Evolutionary conservation across 208 protist species (phyloP), one percentile per base, ranked within the genome.

Genomic region (Endotrypanum monterogeii): DNA sequence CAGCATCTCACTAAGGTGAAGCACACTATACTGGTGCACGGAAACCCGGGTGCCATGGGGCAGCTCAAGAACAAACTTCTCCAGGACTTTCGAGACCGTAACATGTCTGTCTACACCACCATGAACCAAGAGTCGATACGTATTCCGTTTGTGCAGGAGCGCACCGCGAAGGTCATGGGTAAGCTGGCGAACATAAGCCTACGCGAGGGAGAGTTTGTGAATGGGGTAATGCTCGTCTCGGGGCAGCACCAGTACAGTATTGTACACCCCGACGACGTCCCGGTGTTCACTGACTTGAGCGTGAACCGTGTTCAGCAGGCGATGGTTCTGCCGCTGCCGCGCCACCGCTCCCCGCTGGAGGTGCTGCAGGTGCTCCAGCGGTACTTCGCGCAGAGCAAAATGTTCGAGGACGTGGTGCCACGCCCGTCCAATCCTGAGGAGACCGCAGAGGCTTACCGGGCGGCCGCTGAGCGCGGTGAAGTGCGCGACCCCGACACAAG

Each of bases 11-110:
- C 84, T 35, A 89, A 92, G 57, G 86, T 92, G 39, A 84, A 96
- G 74, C 89, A 98, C 83, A 85, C 93, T 30, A 85, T 99, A 56
- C 92, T 99, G 44, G 98, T 99, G 14, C 98, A 99, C 87, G 98
- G 98, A 48, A 98, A 99, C 71, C 74, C 86, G 30, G 95, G 93
- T 66, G 97, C 98, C 32, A 98, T 99, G 94, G 80, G 66, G 35
- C 93, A 98, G 81, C 88, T 99, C 25, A 94, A 94, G 71, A 89
- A 96, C 48, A 94, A 96, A 61, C 85, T 99, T 18, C 56, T 82
- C 23, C 83, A 94, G 39, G 91, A 97, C 78, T 98, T 98, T 82
- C 79, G 80, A 28, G 83, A 95, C 5, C 82, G 88, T 56, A 75
- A 75, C 60, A 86, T 98, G 67, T 78, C 89, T 37, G 90, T 99